These are phyloP conservation scores for Alternaria sp. DNA, from an alignment of 2,329 filamentous ascomycete genomes.

Conservation along the genomic window DNA sequence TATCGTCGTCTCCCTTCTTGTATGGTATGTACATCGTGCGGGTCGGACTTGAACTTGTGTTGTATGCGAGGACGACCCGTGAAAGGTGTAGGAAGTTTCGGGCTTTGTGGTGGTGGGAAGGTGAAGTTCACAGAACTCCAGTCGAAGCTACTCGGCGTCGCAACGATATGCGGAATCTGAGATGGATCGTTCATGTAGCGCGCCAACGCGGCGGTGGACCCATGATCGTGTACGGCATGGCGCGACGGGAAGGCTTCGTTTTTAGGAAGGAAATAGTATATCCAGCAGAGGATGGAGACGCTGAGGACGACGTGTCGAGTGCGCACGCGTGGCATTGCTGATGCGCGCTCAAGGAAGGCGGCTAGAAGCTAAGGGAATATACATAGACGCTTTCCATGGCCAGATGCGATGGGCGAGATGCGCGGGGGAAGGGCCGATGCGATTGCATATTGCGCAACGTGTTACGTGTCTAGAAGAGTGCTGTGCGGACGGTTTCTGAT, in stretches of 20 bases:
- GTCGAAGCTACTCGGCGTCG: conserved; percentile 37
- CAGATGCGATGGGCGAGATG: not conserved
- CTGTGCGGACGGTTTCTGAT: not conserved
- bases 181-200: conserved; percentile 42
- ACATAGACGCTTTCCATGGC: conserved; percentile 14
- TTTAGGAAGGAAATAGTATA: conserved; percentile 35
- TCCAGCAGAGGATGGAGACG: conserved; percentile 31
- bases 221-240: conserved; percentile 10
- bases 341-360: conserved; percentile 6
- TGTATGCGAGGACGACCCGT: conserved; percentile 45
- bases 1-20: conserved; percentile 34
- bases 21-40: conserved; percentile 18
- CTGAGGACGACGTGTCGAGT: conserved; percentile 34
- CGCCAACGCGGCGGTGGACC: conserved; percentile 32
- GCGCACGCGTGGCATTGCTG: conserved; percentile 38
- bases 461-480: conserved; percentile 12
- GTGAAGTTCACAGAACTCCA: conserved; percentile 40
- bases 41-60: conserved; percentile 30
- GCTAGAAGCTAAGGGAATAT: conserved; percentile 1
- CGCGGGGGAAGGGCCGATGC: not conserved
- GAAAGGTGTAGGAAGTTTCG: conserved; percentile 35
- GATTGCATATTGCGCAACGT: conserved; percentile 13
- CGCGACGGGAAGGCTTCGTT: conserved; percentile 11
- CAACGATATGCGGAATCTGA: conserved; percentile 27
- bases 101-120: conserved; percentile 35